Base-by-base conservation (phyloP, 805 yeast species). In the Yarrowia sp. region DNA sequence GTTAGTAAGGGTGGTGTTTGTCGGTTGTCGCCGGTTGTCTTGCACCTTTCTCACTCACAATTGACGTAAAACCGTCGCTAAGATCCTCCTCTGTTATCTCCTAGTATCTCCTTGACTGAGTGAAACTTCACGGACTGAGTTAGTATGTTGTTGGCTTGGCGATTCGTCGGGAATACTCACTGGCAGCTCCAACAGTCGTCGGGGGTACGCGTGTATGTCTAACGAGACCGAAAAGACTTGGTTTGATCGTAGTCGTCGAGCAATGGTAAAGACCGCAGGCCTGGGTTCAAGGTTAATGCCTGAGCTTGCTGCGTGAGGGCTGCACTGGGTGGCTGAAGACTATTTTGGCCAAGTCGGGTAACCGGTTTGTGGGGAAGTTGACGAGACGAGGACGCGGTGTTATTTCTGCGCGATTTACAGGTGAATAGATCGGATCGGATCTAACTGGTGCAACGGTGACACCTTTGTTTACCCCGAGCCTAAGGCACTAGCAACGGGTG, bases 261-360 rank as follows among this genome's bases (percentile, higher is more conserved):
- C 61, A 55, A 55, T 24, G 46, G 61, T 55, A 55, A 55, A 55
- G 46, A 39, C 61, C 61, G 44, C 61, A 55, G 61, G 46, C 20
- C 36, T 24, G 30, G 30, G 30, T 19, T n/a, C 61, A 40, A 55
- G 46, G 46, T 40, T 55, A 55, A 55, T 55, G 61, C 58, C 58
- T 38, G 58, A 52, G 58, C 58, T 52, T 52, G 58, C 58, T 52
- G 58, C 56, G 33, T 49, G 39, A n/a, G 17, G 33, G 58, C 43
- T 52, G 58, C 58, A 52, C 34, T 12, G 9, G 58, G 58, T 20
- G 58, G 44, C 58, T 38, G 34, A 52, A 52, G 58, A 50, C 42
- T 50, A 50, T 24, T n/a, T 33, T 14, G 43, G 6, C 58, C 43
- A 36, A 52, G 58, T 20, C 58, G 58, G 58, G 58, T 36, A 52